Conservation (phyloP, 768 basidiomycete species). For the Boletus rubroflammeus region DNA sequence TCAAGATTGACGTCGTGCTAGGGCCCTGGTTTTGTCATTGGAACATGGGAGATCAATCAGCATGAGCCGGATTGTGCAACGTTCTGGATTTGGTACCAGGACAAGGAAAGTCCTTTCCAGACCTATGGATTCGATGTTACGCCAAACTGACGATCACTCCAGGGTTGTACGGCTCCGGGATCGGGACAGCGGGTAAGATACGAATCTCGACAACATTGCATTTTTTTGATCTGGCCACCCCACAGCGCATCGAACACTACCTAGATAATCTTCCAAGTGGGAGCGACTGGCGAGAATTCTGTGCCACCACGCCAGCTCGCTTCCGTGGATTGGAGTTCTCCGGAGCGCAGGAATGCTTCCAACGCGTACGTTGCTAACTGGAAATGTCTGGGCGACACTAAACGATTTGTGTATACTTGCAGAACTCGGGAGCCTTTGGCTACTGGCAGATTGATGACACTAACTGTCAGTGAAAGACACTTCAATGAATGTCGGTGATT, state of each 20-base stretch:
- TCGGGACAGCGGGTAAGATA: conserved; percentile 12
- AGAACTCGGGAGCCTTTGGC: conserved; percentile 10
- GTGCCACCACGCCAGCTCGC: conserved; percentile 31
- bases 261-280: conserved; percentile 26
- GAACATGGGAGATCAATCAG: conserved; percentile 26
- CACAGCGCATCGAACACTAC: conserved; percentile 8
- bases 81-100: conserved; percentile 27
- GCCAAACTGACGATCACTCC: no score
- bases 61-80: conserved; percentile 29
- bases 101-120: conserved; percentile 22
- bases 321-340: conserved; percentile 25
- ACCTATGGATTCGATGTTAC: no score
- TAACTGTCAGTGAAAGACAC: background rate
- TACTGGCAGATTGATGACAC: conserved; percentile 25
- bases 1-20: background rate
- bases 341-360: conserved; percentile 16
- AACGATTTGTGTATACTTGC: background rate
- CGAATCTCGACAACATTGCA: no score
- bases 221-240: no score
- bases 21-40: conserved; percentile 14
- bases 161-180: conserved; percentile 24
- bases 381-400: background rate
- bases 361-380: background rate
- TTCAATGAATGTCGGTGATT: background rate
- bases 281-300: conserved; percentile 32